These are phyloP conservation scores for Pichia sp. DNA, from an alignment of 1,139 yeast species.

Conservation along the genomic window DNA sequence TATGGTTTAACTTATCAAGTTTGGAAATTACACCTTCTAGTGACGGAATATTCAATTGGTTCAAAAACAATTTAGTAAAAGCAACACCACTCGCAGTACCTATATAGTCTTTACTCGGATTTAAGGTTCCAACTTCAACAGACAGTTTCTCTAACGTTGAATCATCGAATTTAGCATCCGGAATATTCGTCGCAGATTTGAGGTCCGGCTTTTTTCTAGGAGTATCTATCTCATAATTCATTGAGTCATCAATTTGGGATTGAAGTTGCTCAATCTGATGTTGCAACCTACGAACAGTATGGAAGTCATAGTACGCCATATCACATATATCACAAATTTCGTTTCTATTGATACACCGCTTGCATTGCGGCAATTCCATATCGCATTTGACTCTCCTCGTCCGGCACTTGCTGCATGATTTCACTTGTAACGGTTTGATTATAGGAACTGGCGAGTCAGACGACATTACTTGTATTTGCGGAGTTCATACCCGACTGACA, in stretches of 20 bases:
- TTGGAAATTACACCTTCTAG: neutral
- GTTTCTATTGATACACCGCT: neutral
- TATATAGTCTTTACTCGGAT: neutral
- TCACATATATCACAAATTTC: constrained; percentile 4
- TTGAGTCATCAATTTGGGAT: too few relatives aligned
- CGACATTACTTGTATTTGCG: too few relatives aligned
- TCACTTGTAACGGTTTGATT: neutral
- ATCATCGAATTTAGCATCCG: neutral
- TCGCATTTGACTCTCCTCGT: constrained; percentile 3
- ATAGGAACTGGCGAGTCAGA: too few relatives aligned
- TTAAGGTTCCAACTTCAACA: constrained; percentile 2
- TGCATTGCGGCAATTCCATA: constrained; percentile 1
- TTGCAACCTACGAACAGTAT: constrained; percentile 1
- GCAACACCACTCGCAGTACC: constrained; percentile 3
- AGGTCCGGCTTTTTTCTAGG: too few relatives aligned
- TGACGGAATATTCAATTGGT: neutral
- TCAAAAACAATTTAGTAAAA: constrained; percentile 1
- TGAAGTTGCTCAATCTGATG: neutral
- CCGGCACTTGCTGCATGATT: constrained; percentile 3
- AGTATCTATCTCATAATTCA: too few relatives aligned
- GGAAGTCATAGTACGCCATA: neutral
- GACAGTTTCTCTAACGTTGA: neutral
- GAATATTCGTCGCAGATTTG: neutral
- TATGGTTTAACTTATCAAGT: constrained; percentile 1
- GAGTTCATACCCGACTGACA: too few relatives aligned